Evolutionary conservation across 305 asterid species (phyloP).

Genomic region (Fraxinus angustifolia): DNA sequence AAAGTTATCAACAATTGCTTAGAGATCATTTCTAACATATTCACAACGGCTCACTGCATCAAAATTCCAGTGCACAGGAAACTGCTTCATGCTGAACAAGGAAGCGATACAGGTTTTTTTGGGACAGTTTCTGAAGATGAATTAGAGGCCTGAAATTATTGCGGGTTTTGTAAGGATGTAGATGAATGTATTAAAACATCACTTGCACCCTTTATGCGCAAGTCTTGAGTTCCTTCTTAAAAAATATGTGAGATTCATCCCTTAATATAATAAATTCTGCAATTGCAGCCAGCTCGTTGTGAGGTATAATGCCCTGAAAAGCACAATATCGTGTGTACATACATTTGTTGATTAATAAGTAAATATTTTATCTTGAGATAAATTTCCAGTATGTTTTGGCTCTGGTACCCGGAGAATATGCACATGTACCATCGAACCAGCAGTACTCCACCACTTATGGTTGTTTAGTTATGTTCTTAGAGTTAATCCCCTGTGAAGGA

Average conservation of each 20-base stretch:
- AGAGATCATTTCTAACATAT: slow-evolving; percentile 28
- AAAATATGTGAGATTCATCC: background rate
- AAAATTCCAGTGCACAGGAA: slow-evolving; percentile 3
- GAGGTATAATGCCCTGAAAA: background rate
- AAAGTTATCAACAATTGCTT: slow-evolving; percentile 33
- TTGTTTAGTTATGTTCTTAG: no score
- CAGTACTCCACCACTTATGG: no score
- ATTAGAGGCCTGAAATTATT: background rate
- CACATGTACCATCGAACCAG: no score
- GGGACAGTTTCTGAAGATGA: background rate
- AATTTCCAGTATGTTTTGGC: no score
- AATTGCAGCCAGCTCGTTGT: background rate
- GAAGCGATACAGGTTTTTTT: background rate
- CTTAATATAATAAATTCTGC: no score
- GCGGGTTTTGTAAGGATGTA: background rate
- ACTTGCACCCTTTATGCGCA: background rate
- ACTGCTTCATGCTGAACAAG: background rate
- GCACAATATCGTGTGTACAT: background rate
- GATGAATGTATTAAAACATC: background rate
- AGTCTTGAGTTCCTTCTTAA: background rate
- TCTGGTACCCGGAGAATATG: no score
- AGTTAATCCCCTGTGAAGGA: no score
- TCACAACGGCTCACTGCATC: background rate
- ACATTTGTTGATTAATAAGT: no score
- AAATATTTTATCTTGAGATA: no score